Percentiles rank a stretch among this genome's conserved stretches.
These are phyloP conservation scores for Esteya vermicola DNA, from an alignment of 2,329 filamentous ascomycete genomes.

Conservation along the genomic window DNA sequence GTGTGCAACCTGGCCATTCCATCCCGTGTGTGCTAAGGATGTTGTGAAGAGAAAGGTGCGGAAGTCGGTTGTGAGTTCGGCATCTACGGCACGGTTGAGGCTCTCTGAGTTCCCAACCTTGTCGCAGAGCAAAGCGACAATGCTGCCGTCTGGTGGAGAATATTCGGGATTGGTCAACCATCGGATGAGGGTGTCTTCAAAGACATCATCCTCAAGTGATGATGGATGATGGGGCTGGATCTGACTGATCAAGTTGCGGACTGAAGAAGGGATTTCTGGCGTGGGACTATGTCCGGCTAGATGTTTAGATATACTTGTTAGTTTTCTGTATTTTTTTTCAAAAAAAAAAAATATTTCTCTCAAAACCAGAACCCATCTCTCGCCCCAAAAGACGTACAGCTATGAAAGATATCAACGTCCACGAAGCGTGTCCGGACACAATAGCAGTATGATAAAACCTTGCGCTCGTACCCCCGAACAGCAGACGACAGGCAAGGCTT, in stretches of 20 bases:
- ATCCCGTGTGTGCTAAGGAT: slow-evolving; percentile 14
- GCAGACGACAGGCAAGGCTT: slow-evolving; percentile 15
- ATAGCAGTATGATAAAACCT: slow-evolving; percentile 16
- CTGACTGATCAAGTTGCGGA: slow-evolving; percentile 7
- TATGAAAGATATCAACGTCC: slow-evolving; percentile 16
- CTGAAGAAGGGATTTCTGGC: slow-evolving; percentile 6
- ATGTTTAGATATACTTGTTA: not conserved
- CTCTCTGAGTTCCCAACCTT: slow-evolving; percentile 12
- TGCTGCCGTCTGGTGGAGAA: slow-evolving; percentile 14
- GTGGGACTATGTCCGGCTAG: slow-evolving; percentile 2
- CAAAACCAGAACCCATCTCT: not conserved
- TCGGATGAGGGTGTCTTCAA: slow-evolving; percentile 14
- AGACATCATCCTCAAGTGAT: slow-evolving; percentile 5
- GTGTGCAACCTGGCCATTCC: slow-evolving; percentile 7
- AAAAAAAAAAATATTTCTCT: not conserved
- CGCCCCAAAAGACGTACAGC: slow-evolving; percentile 3
- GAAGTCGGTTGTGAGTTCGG: slow-evolving; percentile 14
- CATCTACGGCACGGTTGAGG: slow-evolving; percentile 9
- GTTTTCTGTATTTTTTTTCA: not conserved
- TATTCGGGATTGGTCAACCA: slow-evolving; percentile 15
- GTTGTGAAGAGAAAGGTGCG: slow-evolving; percentile 16
- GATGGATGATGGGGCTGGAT: slow-evolving; percentile 5
- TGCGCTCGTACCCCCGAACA: slow-evolving; percentile 13
- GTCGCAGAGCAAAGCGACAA: slow-evolving; percentile 16
- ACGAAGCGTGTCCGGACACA: slow-evolving; percentile 15